Base-by-base conservation (phyloP, 306 rosid species). In the Cicer cuneatum region DNA sequence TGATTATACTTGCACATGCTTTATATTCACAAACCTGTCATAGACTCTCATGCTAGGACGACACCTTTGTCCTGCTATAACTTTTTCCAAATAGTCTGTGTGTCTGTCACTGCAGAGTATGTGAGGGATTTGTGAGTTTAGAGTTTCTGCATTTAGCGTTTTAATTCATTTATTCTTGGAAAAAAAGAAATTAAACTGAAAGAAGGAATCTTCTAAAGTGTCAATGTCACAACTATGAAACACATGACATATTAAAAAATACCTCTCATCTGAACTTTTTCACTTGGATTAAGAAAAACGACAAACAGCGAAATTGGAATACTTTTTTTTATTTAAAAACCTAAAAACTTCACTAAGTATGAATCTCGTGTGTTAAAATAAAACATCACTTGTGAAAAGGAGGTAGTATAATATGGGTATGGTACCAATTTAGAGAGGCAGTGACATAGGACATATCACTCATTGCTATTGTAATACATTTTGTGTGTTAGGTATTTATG, bases 161-260 rank as follows among this genome's bases (percentile, higher is more conserved):
- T 40, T 9, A 59, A 8, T 66, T 61, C 41, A 49, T 63, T 39
- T 67, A 41, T 67, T 64, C 38, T 11, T 57, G 52, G 41, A 38
- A 39, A 76, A 76, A 45, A 52, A 6, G 8, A 59, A 79, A 42
- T 69, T 8, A 48, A 49, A 75, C 33, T 39, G 64, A 52, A 66
- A 79, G 59, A 42, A 58, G 39, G 66, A 61, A 11, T 46, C 38
- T 41, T 66, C 49, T 29, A 29, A n/a, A n/a, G n/a, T n/a, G n/a
- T n/a, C n/a, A n/a, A n/a, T n/a, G n/a, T n/a, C n/a, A n/a, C n/a
- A n/a, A n/a, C n/a, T n/a, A n/a, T n/a, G n/a, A n/a, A n/a, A n/a
- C n/a, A n/a, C n/a, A n/a, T n/a, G n/a, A n/a, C n/a, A n/a, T n/a
- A n/a, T n/a, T n/a, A n/a, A n/a, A n/a, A n/a, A n/a, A n/a, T n/a